phyloP scores from a whole-genome alignment of 2,329 filamentous ascomycete species.

The Aspergillus carbonarius region DNA sequence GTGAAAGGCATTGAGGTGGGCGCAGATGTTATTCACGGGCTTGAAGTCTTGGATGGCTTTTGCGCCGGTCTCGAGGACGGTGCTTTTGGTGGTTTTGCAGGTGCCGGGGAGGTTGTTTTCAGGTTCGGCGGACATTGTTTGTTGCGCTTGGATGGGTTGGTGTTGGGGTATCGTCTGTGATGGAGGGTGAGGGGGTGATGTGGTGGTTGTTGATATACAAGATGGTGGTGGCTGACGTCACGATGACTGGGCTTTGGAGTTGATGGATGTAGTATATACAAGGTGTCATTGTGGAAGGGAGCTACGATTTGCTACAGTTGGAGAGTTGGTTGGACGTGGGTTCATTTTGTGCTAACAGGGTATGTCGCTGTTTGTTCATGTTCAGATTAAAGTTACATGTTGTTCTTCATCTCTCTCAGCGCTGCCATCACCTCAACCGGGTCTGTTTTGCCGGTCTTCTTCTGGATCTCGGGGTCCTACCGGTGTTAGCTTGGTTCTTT shows the following conservation, averaged over 20 bases:
- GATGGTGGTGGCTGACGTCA: constrained; percentile 27
- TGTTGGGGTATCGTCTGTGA: neutral
- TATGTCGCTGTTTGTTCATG: neutral
- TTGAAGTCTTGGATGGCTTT: constrained; percentile 53
- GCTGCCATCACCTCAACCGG: constrained; percentile 81
- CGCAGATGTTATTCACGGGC: constrained; percentile 73
- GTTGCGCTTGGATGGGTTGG: neutral
- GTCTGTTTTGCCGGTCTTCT: constrained; percentile 76
- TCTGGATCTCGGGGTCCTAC: constrained; percentile 79
- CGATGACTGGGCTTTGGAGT: constrained; percentile 13
- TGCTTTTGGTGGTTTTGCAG: constrained; percentile 35
- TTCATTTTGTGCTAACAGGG: neutral
- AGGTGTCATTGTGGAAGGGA: neutral
- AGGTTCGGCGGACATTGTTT: constrained; percentile 3
- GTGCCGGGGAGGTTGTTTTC: constrained; percentile 27
- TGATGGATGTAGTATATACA: too few species aligned
- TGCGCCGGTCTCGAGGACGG: constrained; percentile 41
- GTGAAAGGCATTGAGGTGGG: constrained; percentile 84
- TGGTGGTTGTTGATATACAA: neutral
- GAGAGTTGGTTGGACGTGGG: neutral
- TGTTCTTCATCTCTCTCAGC: constrained; percentile 81
- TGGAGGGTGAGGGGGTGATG: neutral
- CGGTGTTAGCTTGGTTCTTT: constrained; percentile 9
- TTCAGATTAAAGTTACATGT: constrained; percentile 30
- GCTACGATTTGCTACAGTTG: neutral